These are phyloP conservation scores for Paxillus ammoniavirescens DNA, from an alignment of 768 basidiomycete genomes.

Conservation along the genomic window DNA sequence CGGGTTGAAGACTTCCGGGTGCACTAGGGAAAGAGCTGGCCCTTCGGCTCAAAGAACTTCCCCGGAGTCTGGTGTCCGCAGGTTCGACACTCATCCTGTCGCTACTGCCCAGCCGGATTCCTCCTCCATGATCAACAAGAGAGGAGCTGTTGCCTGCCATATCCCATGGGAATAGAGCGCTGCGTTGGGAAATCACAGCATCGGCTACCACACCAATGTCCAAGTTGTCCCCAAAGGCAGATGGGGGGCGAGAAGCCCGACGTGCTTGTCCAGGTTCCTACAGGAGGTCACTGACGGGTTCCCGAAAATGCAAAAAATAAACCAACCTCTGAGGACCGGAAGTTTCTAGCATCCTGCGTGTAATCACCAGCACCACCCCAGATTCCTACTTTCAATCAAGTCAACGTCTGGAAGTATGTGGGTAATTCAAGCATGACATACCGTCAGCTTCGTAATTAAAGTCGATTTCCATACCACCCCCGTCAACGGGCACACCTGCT, in stretches of 20 bases:
- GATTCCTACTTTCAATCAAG: slow-evolving; percentile 16
- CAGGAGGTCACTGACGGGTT: slow-evolving; percentile 11
- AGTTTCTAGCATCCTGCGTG: slow-evolving; percentile 17
- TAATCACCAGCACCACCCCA: slow-evolving; percentile 20
- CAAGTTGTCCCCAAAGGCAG: slow-evolving; percentile 48
- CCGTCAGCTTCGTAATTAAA: slow-evolving; percentile 24
- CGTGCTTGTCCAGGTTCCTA: slow-evolving; percentile 89
- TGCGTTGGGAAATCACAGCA: slow-evolving; percentile 55
- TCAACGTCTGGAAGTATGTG: slow-evolving; percentile 6
- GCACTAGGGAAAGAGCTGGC: slow-evolving; percentile 60
- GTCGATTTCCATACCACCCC: slow-evolving; percentile 19
- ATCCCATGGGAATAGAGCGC: slow-evolving; percentile 82
- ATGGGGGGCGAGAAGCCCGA: slow-evolving; percentile 57
- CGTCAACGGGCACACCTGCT: slow-evolving; percentile 3
- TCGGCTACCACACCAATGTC: slow-evolving; percentile 43
- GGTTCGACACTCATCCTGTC: slow-evolving; percentile 49
- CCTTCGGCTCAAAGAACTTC: slow-evolving; percentile 53
- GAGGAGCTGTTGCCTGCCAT: slow-evolving; percentile 71
- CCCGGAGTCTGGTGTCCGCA: slow-evolving; percentile 52
- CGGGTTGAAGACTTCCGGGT: slow-evolving; percentile 40
- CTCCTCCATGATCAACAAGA: slow-evolving; percentile 36
- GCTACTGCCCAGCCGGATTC: slow-evolving; percentile 33
- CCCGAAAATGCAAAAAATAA: neutral
- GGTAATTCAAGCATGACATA: slow-evolving; percentile 7
- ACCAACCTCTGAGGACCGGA: slow-evolving; percentile 65